Conservation (phyloP, 1,284 basidiomycete genomes). For the Cronartium quercuum region DNA sequence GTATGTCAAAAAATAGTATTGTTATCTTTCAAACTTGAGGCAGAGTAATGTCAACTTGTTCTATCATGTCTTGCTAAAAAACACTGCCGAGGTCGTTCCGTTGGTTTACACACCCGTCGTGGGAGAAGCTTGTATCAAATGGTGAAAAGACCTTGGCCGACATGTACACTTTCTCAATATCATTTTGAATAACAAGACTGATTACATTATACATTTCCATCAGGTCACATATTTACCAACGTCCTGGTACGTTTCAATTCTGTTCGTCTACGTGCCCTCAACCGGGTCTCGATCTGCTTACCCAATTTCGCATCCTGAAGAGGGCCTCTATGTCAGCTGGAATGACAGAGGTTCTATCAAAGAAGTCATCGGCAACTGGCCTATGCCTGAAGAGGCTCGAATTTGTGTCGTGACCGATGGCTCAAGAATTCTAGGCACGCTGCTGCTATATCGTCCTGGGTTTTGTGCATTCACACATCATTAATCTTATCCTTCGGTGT, state of each 20-base stretch:
- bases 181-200: not conserved
- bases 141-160: not conserved
- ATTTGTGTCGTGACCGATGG: conserved; percentile 80
- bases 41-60: conserved; percentile 38
- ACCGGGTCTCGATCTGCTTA: not conserved
- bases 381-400: conserved; percentile 63
- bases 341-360: conserved; percentile 75
- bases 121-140: conserved; percentile 39
- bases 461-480: not conserved
- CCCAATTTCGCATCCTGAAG: not conserved
- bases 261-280: not conserved
- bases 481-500: not conserved
- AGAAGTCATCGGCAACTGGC: conserved; percentile 68
- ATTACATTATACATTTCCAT: not conserved
- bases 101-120: conserved; percentile 38
- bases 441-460: not conserved
- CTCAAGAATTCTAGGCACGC: conserved; percentile 73
- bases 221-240: conserved; percentile 39
- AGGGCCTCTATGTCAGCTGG: conserved; percentile 62
- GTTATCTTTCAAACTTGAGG: conserved; percentile 35
- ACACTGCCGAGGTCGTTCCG: conserved; percentile 36
- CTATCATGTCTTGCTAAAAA: conserved; percentile 34
- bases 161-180: not conserved
- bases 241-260: conserved; percentile 21
- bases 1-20: conserved; percentile 4